Conservation (phyloP, 2,329 filamentous ascomycete species). For the Corynespora cassiicola region DNA sequence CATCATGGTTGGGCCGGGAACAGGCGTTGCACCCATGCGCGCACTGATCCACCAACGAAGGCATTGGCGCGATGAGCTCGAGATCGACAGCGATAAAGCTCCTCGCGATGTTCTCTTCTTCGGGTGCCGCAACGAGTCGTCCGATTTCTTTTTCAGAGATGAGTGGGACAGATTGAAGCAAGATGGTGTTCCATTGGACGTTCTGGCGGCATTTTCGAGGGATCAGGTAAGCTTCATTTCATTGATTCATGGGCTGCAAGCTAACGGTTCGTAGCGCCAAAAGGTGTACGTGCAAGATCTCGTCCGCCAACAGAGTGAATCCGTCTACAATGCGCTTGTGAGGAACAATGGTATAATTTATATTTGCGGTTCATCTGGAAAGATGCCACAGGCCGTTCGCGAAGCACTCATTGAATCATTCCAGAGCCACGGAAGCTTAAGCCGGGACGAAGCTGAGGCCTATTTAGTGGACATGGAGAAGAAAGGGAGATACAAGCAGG, state of each 20-base stretch:
- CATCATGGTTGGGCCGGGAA: conserved; percentile 83
- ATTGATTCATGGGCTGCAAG: neutral
- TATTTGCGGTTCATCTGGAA: conserved; percentile 68
- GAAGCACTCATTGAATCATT: conserved; percentile 71
- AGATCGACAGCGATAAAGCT: neutral
- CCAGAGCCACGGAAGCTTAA: conserved; percentile 46
- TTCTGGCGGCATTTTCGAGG: conserved; percentile 73
- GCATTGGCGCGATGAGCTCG: conserved; percentile 41
- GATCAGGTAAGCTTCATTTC: conserved; percentile 59
- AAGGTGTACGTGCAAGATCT: conserved; percentile 74
- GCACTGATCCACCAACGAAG: conserved; percentile 78
- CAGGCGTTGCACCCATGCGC: conserved; percentile 84
- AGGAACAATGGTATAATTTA: conserved; percentile 61
- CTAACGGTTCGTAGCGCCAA: conserved; percentile 42
- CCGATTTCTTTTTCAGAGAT: conserved; percentile 81
- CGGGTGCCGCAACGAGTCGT: conserved; percentile 75
- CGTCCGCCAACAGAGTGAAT: conserved; percentile 57
- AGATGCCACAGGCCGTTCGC: conserved; percentile 74
- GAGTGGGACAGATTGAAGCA: conserved; percentile 69
- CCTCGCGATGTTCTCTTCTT: conserved; percentile 71
- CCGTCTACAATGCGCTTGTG: conserved; percentile 61
- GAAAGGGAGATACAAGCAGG: conserved; percentile 68
- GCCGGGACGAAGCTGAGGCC: conserved; percentile 60
- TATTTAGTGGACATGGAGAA: conserved; percentile 67
- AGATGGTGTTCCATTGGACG: conserved; percentile 53